phyloP scores from a whole-genome alignment of 2,329 filamentous ascomycete species.

The Alternaria sp. region DNA sequence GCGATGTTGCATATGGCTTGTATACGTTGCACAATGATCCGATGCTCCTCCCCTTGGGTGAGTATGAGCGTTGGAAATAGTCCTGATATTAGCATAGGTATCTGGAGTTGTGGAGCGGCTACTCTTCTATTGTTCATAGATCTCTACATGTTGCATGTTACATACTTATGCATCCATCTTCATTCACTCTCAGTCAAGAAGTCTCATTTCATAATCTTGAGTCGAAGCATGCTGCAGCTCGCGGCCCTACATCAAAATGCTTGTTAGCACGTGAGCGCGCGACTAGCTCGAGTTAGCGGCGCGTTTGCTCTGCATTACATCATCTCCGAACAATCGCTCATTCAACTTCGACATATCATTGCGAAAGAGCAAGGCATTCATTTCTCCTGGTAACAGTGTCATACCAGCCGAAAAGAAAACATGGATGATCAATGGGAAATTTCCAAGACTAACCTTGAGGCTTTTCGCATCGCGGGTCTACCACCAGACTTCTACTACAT shows the following conservation, averaged over 20 bases:
- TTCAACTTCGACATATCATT: background rate
- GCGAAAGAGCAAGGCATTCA: background rate
- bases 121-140: background rate
- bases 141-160: background rate
- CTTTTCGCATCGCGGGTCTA: constrained; percentile 60
- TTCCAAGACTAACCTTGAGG: constrained; percentile 9
- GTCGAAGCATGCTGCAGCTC: background rate
- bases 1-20: background rate
- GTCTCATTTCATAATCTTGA: background rate
- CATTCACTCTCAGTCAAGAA: background rate
- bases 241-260: background rate
- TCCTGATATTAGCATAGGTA: background rate
- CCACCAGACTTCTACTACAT: constrained; percentile 82
- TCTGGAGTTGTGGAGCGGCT: background rate
- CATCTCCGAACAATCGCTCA: background rate
- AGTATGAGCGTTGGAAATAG: background rate
- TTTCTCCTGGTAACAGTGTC: background rate
- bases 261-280: constrained; percentile 6
- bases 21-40: background rate
- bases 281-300: background rate
- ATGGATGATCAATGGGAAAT: background rate
- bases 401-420: rapidly evolving
- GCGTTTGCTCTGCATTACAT: background rate
- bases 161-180: background rate
- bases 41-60: background rate